Base-by-base conservation (phyloP, 73 alveolate species). In the Diophrys sp. region DNA sequence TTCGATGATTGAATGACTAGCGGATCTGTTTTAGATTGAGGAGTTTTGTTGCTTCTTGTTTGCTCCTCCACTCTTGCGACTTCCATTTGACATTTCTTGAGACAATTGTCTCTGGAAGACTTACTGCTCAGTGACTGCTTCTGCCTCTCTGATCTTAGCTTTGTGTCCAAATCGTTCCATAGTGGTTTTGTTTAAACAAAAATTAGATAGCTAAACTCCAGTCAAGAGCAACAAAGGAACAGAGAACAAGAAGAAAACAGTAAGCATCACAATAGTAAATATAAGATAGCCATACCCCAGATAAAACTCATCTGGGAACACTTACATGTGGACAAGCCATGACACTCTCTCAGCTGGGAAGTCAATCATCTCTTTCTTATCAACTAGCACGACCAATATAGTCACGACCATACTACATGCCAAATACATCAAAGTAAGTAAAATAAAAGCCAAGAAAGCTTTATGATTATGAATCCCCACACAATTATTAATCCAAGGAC, bases 401-500 rank as follows among this genome's bases (percentile, higher is more conserved):
- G 62, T 44, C 5, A 18, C 62, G n/a, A 44, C 18, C 18, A 5
- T 18, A 11, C 62, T 18, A 44, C 5, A 11, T 11, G 18, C 62
- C 5, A 44, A 44, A 44, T 44, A 44, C 5, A 18, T 18, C 5
- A 18, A 11, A 18, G 62, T 75, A 79, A 87, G 71, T 0, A 87
- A 18, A 27, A 87, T 73, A 55, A 77, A 87, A 66, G 81, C 71
- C 77, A 88, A 74, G 67, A 88, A 91, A 31, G 81, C 75, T 28
- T 62, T 53, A 31, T 83, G 88, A 83, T 87, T 91, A 66, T 87
- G 78, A 33, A 79, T 77, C 68, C 97, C 97, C 2, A 91, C 89
- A 71, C 97, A 91, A 76, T 91, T 88, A 75, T 87, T 88, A 0
- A 91, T 75, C 82, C 90, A 80, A 73, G 88, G 90, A 73, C 97